Conservation (phyloP, 805 yeast species). For the Ogataea paraovalis region DNA sequence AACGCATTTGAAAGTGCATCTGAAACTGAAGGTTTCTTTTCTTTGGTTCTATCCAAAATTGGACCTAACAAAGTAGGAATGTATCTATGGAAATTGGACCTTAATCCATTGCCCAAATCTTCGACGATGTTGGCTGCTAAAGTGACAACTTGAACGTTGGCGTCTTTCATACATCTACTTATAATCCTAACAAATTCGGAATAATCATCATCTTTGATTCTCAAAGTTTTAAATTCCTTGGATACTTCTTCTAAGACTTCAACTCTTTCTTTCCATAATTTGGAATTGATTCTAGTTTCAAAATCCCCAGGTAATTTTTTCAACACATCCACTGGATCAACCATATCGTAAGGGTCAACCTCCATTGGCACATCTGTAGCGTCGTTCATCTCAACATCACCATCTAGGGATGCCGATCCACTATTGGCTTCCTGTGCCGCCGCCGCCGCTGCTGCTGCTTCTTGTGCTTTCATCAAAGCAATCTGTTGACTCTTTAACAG, state of each 20-base stretch:
- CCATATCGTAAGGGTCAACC: slow-evolving; percentile 66
- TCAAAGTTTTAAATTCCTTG: slow-evolving; percentile 50
- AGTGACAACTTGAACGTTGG: slow-evolving; percentile 82
- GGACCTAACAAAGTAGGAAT: slow-evolving; percentile 51
- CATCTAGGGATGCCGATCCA: slow-evolving; percentile 26
- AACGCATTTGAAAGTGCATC: slow-evolving; percentile 67
- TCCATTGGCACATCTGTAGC: slow-evolving; percentile 25
- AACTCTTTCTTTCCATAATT: slow-evolving; percentile 90
- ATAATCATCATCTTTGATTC: slow-evolving; percentile 57
- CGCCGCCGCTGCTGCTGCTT: slow-evolving; percentile 8
- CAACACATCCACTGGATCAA: slow-evolving; percentile 66
- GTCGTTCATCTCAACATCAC: slow-evolving; percentile 37
- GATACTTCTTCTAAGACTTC: slow-evolving; percentile 69
- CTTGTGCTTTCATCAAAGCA: slow-evolving; percentile 16
- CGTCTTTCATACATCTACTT: slow-evolving; percentile 79
- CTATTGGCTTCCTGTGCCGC: no score
- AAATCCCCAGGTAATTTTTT: slow-evolving; percentile 65
- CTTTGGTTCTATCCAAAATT: slow-evolving; percentile 78
- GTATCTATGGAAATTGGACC: slow-evolving; percentile 52
- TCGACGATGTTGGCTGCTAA: slow-evolving; percentile 67
- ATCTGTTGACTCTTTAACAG: slow-evolving; percentile 50
- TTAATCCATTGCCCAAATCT: slow-evolving; percentile 62
- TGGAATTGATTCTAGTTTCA: slow-evolving; percentile 46
- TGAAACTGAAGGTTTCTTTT: slow-evolving; percentile 74
- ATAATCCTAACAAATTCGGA: slow-evolving; percentile 55